Evolutionary conservation across 805 yeast species (phyloP).

Genomic region (Sugiyamaella boreocaroliniensis): DNA sequence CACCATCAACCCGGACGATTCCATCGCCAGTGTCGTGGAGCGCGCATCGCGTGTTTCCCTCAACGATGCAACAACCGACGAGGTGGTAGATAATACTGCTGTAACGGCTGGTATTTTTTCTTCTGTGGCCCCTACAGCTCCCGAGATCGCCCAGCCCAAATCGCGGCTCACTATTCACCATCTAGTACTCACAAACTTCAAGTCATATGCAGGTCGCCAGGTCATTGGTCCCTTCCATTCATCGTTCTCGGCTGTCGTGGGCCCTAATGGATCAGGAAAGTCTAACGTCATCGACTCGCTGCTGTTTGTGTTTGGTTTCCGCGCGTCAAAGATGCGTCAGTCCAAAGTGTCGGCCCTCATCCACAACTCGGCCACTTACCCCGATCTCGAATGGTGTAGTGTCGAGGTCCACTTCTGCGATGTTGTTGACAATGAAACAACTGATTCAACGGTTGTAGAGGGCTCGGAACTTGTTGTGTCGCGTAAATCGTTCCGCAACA

Average conservation of each 20-base stretch:
- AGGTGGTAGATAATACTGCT: not conserved
- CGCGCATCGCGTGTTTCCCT: not conserved
- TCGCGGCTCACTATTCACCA: slow-evolving; percentile 65
- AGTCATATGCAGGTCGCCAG: slow-evolving; percentile 92
- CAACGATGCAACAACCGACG: not conserved
- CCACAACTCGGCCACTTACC: slow-evolving; percentile 76
- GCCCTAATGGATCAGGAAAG: slow-evolving; percentile 98
- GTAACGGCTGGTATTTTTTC: not conserved
- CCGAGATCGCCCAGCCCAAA: slow-evolving; percentile 9
- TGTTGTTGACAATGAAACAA: slow-evolving; percentile 53
- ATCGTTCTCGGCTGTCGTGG: slow-evolving; percentile 94
- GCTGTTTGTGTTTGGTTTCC: slow-evolving; percentile 92
- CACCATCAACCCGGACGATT: not conserved
- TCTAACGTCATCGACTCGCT: slow-evolving; percentile 96
- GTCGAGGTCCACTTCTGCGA: slow-evolving; percentile 86
- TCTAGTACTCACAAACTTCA: slow-evolving; percentile 75
- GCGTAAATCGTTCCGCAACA: slow-evolving; percentile 71
- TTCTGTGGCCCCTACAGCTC: not conserved
- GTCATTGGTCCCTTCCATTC: slow-evolving; percentile 89
- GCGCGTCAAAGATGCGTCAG: slow-evolving; percentile 96
- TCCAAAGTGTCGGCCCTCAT: slow-evolving; percentile 87
- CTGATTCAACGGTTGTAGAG: slow-evolving; percentile 41
- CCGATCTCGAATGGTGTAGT: slow-evolving; percentile 64
- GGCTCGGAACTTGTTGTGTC: slow-evolving; percentile 61
- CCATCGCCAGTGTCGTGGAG: not conserved